These are phyloP conservation scores for Termitomyces sp. DNA, from an alignment of 768 basidiomycete species.

Conservation along the genomic window DNA sequence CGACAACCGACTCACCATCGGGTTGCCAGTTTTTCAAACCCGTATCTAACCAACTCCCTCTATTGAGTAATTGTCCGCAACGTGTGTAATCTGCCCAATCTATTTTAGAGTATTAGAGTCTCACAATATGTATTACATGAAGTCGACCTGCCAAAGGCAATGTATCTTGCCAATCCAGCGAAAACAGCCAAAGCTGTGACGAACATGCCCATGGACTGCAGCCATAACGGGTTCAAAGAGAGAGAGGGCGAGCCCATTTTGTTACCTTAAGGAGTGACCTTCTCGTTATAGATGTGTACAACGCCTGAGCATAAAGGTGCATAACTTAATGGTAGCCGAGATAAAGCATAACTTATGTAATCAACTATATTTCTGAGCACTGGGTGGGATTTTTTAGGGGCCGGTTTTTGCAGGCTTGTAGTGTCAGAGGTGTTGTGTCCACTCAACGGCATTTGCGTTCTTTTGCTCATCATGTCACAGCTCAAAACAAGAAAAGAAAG, in stretches of 20 bases:
- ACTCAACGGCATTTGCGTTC: not conserved
- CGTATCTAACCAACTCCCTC: slow-evolving; percentile 76
- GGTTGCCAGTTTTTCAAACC: slow-evolving; percentile 80
- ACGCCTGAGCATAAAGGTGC: not conserved
- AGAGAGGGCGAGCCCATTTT: slow-evolving; percentile 13
- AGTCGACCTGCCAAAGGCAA: slow-evolving; percentile 17
- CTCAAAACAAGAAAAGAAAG: not conserved
- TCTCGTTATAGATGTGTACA: not conserved
- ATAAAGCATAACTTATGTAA: slow-evolving; percentile 2
- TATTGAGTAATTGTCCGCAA: slow-evolving; percentile 65
- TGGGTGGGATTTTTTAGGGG: not conserved
- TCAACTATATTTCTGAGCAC: not conserved
- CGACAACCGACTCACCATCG: slow-evolving; percentile 46
- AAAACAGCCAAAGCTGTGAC: slow-evolving; percentile 31
- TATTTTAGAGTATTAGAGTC: slow-evolving; percentile 20
- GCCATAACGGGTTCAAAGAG: slow-evolving; percentile 36
- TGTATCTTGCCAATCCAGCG: slow-evolving; percentile 35
- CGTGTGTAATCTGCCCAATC: slow-evolving; percentile 71
- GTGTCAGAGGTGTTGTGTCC: not conserved
- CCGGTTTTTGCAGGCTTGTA: not conserved
- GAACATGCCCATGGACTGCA: slow-evolving; percentile 34
- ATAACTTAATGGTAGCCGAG: not conserved
- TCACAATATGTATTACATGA: not conserved
- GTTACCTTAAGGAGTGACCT: not conserved
- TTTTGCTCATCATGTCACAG: not conserved